A percentile compares a stretch with the other conserved stretches of the same genome.
Conservation (phyloP, 306 rosid species). For the Neltuma alba region DNA sequence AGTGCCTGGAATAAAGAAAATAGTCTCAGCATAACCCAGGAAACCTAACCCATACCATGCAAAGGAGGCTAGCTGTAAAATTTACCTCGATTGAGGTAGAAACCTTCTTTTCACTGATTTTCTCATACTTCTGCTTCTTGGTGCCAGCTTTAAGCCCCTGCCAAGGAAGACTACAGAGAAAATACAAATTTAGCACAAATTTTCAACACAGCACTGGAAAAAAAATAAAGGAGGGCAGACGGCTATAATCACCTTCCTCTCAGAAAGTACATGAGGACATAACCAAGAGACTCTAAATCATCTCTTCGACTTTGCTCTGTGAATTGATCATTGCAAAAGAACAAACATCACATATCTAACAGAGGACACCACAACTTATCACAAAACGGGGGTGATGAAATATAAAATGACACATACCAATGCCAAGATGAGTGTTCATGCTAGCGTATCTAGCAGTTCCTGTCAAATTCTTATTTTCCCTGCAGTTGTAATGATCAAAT, state of each 20-base stretch:
- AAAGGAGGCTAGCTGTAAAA: background rate
- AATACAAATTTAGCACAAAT: conserved; percentile 28
- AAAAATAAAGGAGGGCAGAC: background rate
- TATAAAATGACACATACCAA: conserved; percentile 49
- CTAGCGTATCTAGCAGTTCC: conserved; percentile 97
- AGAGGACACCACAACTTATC: conserved; percentile 6
- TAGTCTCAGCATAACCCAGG: conserved; percentile 20
- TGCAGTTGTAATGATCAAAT: conserved; percentile 40
- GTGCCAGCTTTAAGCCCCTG: conserved; percentile 92
- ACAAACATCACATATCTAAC: conserved; percentile 19
- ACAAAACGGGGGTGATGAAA: conserved; percentile 8
- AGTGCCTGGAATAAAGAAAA: conserved; percentile 61
- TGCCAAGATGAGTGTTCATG: conserved; percentile 90
- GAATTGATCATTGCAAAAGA: conserved; percentile 33
- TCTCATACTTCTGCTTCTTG: conserved; percentile 86
- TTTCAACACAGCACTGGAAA: conserved; percentile 23
- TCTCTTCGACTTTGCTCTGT: conserved; percentile 91
- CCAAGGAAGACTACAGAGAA: conserved; percentile 80
- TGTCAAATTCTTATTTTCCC: conserved; percentile 91
- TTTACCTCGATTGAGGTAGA: conserved; percentile 82
- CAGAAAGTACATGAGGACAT: conserved; percentile 78
- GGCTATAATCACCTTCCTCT: conserved; percentile 77
- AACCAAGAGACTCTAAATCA: conserved; percentile 92
- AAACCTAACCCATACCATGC: background rate
- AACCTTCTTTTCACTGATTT: conserved; percentile 84